Percentiles rank a stretch among this genome's conserved stretches.
Conservation (phyloP, 805 yeast species). For the Saccharomycopsis vini region DNA sequence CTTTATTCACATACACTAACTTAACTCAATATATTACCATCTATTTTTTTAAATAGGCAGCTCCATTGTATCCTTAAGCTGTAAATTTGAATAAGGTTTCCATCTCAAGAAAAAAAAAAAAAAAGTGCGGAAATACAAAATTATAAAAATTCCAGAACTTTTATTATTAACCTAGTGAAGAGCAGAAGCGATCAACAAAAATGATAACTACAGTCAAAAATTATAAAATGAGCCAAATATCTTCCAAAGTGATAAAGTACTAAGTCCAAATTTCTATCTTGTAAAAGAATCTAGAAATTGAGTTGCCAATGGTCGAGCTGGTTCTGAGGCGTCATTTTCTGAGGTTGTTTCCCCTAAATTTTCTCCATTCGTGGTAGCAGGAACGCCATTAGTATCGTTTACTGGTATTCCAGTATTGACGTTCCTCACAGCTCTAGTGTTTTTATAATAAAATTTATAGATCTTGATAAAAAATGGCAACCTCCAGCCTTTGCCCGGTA, state of each 20-base stretch:
- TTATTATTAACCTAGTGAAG: no score
- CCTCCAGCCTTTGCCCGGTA: slow-evolving; percentile 30
- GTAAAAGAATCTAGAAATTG: slow-evolving; percentile 10
- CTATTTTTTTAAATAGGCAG: not conserved
- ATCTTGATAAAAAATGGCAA: slow-evolving; percentile 22
- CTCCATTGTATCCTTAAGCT: not conserved
- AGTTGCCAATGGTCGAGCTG: slow-evolving; percentile 11
- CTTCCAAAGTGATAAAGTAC: no score
- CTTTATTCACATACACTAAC: not conserved
- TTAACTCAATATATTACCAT: not conserved
- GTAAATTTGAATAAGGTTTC: no score
- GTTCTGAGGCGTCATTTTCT: slow-evolving; percentile 9
- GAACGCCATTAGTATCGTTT: not conserved
- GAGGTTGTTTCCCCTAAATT: not conserved
- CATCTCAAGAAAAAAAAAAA: no score
- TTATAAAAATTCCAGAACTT: no score
- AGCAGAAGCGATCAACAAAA: no score
- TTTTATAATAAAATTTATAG: slow-evolving; percentile 7
- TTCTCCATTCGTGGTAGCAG: no score
- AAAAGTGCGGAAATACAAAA: no score
- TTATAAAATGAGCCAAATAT: no score
- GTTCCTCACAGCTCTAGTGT: not conserved
- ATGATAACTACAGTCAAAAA: no score
- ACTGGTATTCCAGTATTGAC: not conserved
- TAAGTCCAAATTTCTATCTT: no score